These are phyloP conservation scores for Cunninghamia lanceolata DNA, from an alignment of 75 land plant genomes.

Conservation along the genomic window DNA sequence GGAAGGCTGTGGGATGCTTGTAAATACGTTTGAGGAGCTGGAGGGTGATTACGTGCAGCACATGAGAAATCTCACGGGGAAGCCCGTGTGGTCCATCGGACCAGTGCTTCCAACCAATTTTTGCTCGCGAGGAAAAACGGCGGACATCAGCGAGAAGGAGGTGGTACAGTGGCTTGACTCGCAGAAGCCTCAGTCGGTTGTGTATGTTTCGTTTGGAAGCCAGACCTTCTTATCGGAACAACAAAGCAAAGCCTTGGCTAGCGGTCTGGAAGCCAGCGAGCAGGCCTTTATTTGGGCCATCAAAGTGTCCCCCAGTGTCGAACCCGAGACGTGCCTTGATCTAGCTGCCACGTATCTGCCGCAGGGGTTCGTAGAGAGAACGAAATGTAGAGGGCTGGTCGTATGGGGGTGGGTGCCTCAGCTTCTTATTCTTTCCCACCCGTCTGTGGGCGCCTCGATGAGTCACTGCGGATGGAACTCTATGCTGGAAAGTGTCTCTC, in stretches of 20 bases:
- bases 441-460: slow-evolving; percentile 12
- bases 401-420: slow-evolving; percentile 1
- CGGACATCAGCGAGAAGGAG: background rate
- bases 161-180: slow-evolving; percentile 21
- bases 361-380: slow-evolving; percentile 7
- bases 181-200: background rate
- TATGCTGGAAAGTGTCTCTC: slow-evolving; percentile 17
- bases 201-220: slow-evolving; percentile 27
- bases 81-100: background rate
- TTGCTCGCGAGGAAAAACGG: background rate
- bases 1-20: slow-evolving; percentile 13
- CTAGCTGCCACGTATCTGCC: background rate
- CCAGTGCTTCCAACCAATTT: slow-evolving; percentile 9
- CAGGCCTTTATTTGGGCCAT: slow-evolving; percentile 22
- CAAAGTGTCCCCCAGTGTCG: background rate
- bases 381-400: background rate
- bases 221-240: slow-evolving; percentile 6
- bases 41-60: slow-evolving; percentile 7
- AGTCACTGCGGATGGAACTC: slow-evolving; percentile 35
- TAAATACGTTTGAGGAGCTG: slow-evolving; percentile 19
- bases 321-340: background rate
- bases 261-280: slow-evolving; percentile 22
- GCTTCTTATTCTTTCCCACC: background rate
- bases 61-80: background rate
- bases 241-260: slow-evolving; percentile 17